Conservation (phyloP, 2,329 filamentous ascomycete species). For the Microdochium nivale region DNA sequence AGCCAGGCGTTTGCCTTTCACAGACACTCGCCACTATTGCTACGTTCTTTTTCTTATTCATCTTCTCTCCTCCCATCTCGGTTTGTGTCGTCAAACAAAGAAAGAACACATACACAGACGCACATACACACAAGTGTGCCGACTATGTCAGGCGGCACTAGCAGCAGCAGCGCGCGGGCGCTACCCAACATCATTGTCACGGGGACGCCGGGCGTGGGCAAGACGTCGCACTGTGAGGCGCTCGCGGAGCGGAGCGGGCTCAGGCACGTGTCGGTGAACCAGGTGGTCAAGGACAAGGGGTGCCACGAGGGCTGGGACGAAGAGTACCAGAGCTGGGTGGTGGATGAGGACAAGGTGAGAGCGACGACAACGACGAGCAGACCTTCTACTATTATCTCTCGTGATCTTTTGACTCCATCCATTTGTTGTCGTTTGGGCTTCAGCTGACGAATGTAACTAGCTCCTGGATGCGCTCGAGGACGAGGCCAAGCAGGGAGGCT, state of each 20-base stretch:
- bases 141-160: neutral
- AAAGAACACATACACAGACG: conserved; percentile 6
- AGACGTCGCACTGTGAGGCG: conserved; percentile 83
- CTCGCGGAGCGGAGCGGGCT: conserved; percentile 69
- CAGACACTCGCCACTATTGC: too few relatives aligned
- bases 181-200: conserved; percentile 89
- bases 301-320: conserved; percentile 88
- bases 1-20: too few relatives aligned
- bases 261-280: conserved; percentile 79
- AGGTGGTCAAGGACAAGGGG: conserved; percentile 78
- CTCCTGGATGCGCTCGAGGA: conserved; percentile 84
- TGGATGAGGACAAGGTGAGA: conserved; percentile 91
- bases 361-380: too few relatives aligned
- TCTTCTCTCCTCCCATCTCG: too few relatives aligned
- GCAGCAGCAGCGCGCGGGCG: conserved; percentile 28
- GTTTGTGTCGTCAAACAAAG: too few relatives aligned
- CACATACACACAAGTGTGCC: conserved; percentile 1
- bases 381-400: neutral
- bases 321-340: conserved; percentile 78
- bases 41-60: too few relatives aligned
- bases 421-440: neutral
- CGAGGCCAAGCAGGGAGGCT: conserved; percentile 69
- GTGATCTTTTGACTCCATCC: conserved; percentile 1
- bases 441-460: conserved; percentile 26
- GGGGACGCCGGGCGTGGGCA: conserved; percentile 91